phyloP scores from a whole-genome alignment of 495 filamentous ascomycete genomes.

The Platismatia glauca region DNA sequence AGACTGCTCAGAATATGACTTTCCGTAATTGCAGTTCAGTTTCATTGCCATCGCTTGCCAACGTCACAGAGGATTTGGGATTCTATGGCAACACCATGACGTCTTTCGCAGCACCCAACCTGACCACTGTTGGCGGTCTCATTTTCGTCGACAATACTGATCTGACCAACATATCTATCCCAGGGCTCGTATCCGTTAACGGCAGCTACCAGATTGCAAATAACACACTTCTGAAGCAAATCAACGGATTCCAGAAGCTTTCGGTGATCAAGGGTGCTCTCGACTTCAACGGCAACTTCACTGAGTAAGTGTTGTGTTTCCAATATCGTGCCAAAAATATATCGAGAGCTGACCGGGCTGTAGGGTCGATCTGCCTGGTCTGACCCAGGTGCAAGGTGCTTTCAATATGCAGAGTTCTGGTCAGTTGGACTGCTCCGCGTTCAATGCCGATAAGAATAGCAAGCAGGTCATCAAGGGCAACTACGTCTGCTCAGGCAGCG shows the following conservation, averaged over 20 bases:
- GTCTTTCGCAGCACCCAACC: slow-evolving; percentile 62
- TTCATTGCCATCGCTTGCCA: slow-evolving; percentile 64
- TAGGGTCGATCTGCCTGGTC: slow-evolving; percentile 59
- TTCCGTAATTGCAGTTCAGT: slow-evolving; percentile 74
- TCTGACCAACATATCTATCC: slow-evolving; percentile 70
- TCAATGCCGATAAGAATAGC: slow-evolving; percentile 35
- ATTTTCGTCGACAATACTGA: slow-evolving; percentile 70
- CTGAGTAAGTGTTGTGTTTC: slow-evolving; percentile 49
- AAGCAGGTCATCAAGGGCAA: slow-evolving; percentile 50
- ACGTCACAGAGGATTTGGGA: slow-evolving; percentile 68
- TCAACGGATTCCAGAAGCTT: slow-evolving; percentile 59
- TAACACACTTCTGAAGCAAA: slow-evolving; percentile 61
- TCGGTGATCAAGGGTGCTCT: slow-evolving; percentile 70
- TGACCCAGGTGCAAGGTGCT: slow-evolving; percentile 71
- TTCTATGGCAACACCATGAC: slow-evolving; percentile 74
- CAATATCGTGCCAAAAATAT: neutral
- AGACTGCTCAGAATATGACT: slow-evolving; percentile 72
- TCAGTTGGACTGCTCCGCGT: slow-evolving; percentile 44
- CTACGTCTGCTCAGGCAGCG: slow-evolving; percentile 45
- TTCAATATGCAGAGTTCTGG: slow-evolving; percentile 76
- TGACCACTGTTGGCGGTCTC: slow-evolving; percentile 68
- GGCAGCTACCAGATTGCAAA: slow-evolving; percentile 79
- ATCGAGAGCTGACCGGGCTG: slow-evolving; percentile 20
- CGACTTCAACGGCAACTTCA: slow-evolving; percentile 80
- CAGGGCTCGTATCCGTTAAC: slow-evolving; percentile 54